Base-by-base conservation (phyloP, 176 grass and related monocot genomes). In the Lolium perenne region DNA sequence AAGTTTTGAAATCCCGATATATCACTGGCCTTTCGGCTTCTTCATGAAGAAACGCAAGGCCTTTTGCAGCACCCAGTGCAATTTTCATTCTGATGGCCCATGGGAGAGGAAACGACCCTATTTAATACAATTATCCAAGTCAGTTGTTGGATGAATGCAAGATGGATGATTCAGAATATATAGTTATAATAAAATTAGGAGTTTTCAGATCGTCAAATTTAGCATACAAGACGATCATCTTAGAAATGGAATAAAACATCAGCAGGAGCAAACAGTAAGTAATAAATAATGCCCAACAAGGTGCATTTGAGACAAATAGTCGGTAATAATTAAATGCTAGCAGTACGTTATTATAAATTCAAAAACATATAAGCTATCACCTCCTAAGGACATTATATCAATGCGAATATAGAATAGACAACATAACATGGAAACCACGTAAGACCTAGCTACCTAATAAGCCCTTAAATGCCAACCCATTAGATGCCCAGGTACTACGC, bases 1-100 rank as follows among this genome's bases (percentile, higher is more conserved):
- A 99, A 66, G 97, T 96, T 89, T 99, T 99, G 82, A 99, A 99
- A 89, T 99, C 97, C 51, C 97, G 92, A 91, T 99, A 99, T 78
- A 99, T 99, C 22, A 99, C 94, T 74, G 97, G 97, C 60, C 94
- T 96, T 92, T 99, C 97, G 65, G 94, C 94, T 96, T 99, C 97
- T 94, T 99, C 97, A 66, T 96, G 97, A 76, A 99, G 94, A 92
- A 96, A 99, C 58, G 97, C 90, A 80, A 99, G 89, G 67, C 94
- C 97, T 78, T 94, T 94, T 18, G 97, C 97, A 82, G 97, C 97
- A 82, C 97, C 97, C 79, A 99, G 92, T 82, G 97, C 97, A 93
- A 99, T 96, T 88, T 91, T 99, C 92, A 99, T 96, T 90, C 97
- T 89, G 55, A 87, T 94, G 63, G 94, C 59, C 97, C 97, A 99